Percentiles rank a stretch among this genome's conserved stretches.
These are phyloP conservation scores for Boletus sensibilis DNA, from an alignment of 768 basidiomycete species.

Conservation along the genomic window DNA sequence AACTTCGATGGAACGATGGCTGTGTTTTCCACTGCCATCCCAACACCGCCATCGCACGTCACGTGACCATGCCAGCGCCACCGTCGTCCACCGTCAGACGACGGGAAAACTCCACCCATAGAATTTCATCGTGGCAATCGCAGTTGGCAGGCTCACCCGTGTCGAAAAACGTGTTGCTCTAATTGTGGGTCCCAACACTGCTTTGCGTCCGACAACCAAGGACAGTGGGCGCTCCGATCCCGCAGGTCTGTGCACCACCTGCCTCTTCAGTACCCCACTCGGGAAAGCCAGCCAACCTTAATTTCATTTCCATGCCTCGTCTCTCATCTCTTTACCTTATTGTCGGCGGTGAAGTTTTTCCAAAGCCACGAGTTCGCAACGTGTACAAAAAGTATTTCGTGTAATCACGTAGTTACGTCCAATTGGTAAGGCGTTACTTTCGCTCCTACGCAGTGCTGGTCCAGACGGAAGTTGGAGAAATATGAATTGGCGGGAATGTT, in stretches of 20 bases:
- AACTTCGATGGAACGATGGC: background rate
- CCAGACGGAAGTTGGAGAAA: background rate
- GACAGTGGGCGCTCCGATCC: slow-evolving; percentile 18
- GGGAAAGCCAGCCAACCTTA: background rate
- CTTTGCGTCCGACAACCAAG: slow-evolving; percentile 19
- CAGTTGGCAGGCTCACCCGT: slow-evolving; percentile 3
- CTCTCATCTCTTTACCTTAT: background rate
- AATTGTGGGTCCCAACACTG: slow-evolving; percentile 6
- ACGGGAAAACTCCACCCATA: background rate
- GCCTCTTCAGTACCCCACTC: background rate
- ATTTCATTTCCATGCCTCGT: background rate
- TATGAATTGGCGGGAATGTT: background rate
- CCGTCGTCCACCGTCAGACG: background rate
- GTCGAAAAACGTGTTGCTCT: background rate
- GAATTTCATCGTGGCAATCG: background rate
- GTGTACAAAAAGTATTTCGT: slow-evolving; percentile 7
- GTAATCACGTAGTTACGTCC: slow-evolving; percentile 19
- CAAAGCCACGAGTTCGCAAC: slow-evolving; percentile 19
- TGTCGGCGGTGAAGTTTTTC: background rate
- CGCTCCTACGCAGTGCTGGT: background rate
- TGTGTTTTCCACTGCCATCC: slow-evolving; percentile 14
- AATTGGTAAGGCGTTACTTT: slow-evolving; percentile 3
- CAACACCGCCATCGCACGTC: slow-evolving; percentile 8
- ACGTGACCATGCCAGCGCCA: slow-evolving; percentile 13
- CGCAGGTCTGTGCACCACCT: background rate